Evolutionary conservation across 2,329 filamentous ascomycete species (phyloP), one percentile per base, ranked within the genome.

Genomic region (Hypoxylon sp.): DNA sequence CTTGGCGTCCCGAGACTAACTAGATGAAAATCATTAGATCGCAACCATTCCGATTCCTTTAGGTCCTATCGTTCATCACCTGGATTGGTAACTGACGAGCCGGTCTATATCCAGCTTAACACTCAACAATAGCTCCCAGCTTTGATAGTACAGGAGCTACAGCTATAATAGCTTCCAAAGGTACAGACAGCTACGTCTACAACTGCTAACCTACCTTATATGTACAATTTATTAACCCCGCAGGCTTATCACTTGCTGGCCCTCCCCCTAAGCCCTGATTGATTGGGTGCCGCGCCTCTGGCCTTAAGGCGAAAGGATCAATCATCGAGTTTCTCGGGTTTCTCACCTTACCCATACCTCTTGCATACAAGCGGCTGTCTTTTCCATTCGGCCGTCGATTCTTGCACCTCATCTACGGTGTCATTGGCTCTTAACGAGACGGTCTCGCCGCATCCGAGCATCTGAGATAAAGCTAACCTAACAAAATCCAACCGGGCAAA

Each of bases 321-420:
- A 68, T 63, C 65, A 26, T 63, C 59, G 63, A 50, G 41, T 60
- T 61, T 59, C 32, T 44, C 49, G 58, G 60, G 62, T 56, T 62
- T 67, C 64, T 69, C 59, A 67, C 64, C 60, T 67, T 65, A 67
- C 64, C 61, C 67, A 67, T 63, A 41, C 46, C 56, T 61, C 39
- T 41, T 68, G 59, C 59, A 56, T 56, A 26, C 57, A 44, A 61
- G 64, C 58, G 58, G 59, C 54, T 39, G 26, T 30, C 50, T 17
- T 49, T 34, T 26, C 4, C 58, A 34, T 37, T 52, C 49, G 44
- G 52, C 55, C 55, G 52, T 62, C 52, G 44, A 47, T 51, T 58
- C 26, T 22, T 47, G 56, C 47, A 63, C 20, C 48, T 51, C 20
- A 11, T 24, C 24, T 28, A n/a, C 41, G 10, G 41, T 44, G 13